Evolutionary conservation across 108 stramenopile genomes (phyloP), one percentile per base, ranked within the genome.

Genomic region (Parietichytrium sp.): DNA sequence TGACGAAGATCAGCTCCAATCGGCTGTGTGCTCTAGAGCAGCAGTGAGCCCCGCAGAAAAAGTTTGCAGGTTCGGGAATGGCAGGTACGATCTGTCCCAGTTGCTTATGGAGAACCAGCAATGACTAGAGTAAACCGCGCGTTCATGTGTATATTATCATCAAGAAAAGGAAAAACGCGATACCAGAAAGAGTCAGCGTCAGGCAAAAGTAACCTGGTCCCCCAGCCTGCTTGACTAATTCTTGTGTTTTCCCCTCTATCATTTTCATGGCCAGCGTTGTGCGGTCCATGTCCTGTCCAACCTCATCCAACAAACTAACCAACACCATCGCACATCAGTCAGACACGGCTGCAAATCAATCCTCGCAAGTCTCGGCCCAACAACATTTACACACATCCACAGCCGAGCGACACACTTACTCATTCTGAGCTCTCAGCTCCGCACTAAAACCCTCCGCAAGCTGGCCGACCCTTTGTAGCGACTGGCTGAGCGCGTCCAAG

Each of bases 281-380:
- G 10, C 61, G 38, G 61, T 72, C 61, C 61, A 72, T 72, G 38
- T 72, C 61, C 61, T 72, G 18, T n/a, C 61, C 61, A 72, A 72
- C 45, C 33, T 72, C 61, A 25, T 72, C 61, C 0, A 72, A 42
- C 42, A n/a, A n/a, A n/a, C n/a, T n/a, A n/a, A n/a, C n/a, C n/a
- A n/a, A n/a, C n/a, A n/a, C n/a, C n/a, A n/a, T n/a, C n/a, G n/a
- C n/a, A n/a, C n/a, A n/a, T n/a, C n/a, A n/a, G n/a, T n/a, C n/a
- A n/a, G n/a, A n/a, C n/a, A n/a, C n/a, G n/a, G 2, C 52, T 53
- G 8, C 0, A 53, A 0, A 23, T 29, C 15, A 53, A 23, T 7
- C 18, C 52, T 8, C 25, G 29, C 25, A 23, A 23, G 12, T 27
- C 12, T 29, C 6, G 27, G 33, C 0, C 61, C 61, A 16, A 72